These are phyloP conservation scores for Eutrema salsugineum DNA, from an alignment of 441 rosid genomes.

Conservation along the genomic window DNA sequence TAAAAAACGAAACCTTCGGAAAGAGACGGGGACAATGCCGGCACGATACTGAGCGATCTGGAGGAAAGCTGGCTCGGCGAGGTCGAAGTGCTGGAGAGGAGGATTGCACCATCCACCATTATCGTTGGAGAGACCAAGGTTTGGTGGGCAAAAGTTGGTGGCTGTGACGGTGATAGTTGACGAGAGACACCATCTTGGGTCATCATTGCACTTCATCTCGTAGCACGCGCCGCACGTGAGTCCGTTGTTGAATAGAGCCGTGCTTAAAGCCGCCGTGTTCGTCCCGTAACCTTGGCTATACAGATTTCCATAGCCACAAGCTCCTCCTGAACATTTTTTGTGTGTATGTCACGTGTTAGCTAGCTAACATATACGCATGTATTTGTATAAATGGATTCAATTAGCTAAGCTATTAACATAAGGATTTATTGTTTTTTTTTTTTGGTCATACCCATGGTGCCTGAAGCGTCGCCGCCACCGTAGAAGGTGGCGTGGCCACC, in stretches of 20 bases:
- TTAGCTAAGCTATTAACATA: constrained; percentile 9
- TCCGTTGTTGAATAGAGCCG: constrained; percentile 89
- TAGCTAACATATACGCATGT: background rate
- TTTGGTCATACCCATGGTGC: constrained; percentile 72
- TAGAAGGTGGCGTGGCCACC: constrained; percentile 88
- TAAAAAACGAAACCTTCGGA: constrained; percentile 52
- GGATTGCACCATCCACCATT: constrained; percentile 99
- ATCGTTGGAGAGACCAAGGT: constrained; percentile 59
- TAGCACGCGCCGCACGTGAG: constrained; percentile 90
- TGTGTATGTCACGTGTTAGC: constrained; percentile 1
- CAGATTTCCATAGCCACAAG: constrained; percentile 93
- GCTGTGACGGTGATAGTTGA: constrained; percentile 80
- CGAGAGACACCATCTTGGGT: constrained; percentile 82
- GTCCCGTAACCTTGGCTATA: constrained; percentile 95
- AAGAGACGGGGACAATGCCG: constrained; percentile 84
- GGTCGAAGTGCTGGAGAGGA: constrained; percentile 87
- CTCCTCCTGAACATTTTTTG: constrained; percentile 74
- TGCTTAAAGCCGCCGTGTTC: constrained; percentile 90
- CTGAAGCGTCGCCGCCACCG: constrained; percentile 91
- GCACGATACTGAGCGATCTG: constrained; percentile 89
- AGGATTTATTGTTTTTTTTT: background rate
- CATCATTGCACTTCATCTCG: constrained; percentile 74
- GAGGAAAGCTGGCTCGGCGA: constrained; percentile 91
- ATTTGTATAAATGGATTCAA: background rate
- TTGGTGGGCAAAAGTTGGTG: constrained; percentile 95